Percentiles rank a stretch among this genome's conserved stretches.
These are phyloP conservation scores for Fusarium robinianum DNA, from an alignment of 2,329 filamentous ascomycete genomes.

Conservation along the genomic window DNA sequence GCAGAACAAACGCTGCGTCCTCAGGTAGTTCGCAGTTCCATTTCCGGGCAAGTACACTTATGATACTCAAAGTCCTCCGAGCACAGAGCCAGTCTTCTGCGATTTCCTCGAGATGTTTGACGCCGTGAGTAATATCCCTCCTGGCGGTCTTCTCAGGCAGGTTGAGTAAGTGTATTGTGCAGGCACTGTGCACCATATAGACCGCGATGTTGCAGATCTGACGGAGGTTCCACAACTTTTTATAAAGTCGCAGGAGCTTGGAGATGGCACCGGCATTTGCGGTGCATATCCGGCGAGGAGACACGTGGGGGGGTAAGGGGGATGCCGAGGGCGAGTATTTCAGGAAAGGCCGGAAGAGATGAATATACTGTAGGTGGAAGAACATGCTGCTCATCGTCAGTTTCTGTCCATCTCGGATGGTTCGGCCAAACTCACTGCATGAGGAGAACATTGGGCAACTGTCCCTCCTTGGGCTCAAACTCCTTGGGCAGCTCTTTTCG, in stretches of 20 bases:
- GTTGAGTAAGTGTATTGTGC: slow-evolving; percentile 92
- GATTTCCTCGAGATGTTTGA: slow-evolving; percentile 93
- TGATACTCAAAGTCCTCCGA: slow-evolving; percentile 79
- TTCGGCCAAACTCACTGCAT: slow-evolving; percentile 86
- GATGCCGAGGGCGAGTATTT: slow-evolving; percentile 84
- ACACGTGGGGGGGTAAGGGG: slow-evolving; percentile 83
- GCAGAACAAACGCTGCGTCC: slow-evolving; percentile 77
- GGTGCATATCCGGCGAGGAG: slow-evolving; percentile 87
- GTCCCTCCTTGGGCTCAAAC: slow-evolving; percentile 86
- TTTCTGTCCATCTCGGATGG: neutral
- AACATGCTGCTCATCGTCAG: slow-evolving; percentile 74
- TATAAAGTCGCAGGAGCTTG: slow-evolving; percentile 92
- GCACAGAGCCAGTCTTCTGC: slow-evolving; percentile 94
- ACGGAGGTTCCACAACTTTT: slow-evolving; percentile 84
- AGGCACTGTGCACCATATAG: slow-evolving; percentile 93
- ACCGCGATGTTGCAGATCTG: slow-evolving; percentile 97
- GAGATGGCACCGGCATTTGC: slow-evolving; percentile 88
- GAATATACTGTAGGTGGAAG: slow-evolving; percentile 92
- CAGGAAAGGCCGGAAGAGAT: slow-evolving; percentile 92
- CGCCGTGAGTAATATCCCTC: slow-evolving; percentile 85
- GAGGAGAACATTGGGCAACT: slow-evolving; percentile 78
- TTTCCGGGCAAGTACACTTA: slow-evolving; percentile 83
- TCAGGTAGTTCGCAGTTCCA: slow-evolving; percentile 88
- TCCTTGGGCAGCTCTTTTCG: slow-evolving; percentile 81
- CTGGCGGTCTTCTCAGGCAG: slow-evolving; percentile 89